A percentile compares a stretch with the other conserved stretches of the same genome.
These are phyloP conservation scores for Pythium phragmitis DNA, from an alignment of 352 stramenopile genomes.

Conservation along the genomic window DNA sequence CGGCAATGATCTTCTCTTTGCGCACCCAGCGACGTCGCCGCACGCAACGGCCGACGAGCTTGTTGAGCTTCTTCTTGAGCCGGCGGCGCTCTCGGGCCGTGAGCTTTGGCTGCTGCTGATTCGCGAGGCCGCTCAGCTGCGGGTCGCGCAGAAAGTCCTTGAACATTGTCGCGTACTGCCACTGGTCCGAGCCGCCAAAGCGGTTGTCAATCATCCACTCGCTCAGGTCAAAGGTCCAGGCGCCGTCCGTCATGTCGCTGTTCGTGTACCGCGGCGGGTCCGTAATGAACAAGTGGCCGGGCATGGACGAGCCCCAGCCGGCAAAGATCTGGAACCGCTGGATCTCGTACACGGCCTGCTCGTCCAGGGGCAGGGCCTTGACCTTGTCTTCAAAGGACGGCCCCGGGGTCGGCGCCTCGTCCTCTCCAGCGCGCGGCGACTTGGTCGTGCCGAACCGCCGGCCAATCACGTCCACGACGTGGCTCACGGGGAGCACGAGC, in stretches of 20 bases:
- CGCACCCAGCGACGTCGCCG: slow-evolving; percentile 78
- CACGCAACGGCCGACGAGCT: slow-evolving; percentile 75
- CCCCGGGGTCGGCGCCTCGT: slow-evolving; percentile 10
- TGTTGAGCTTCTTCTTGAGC: slow-evolving; percentile 83
- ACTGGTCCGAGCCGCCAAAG: slow-evolving; percentile 73
- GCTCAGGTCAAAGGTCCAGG: slow-evolving; percentile 55
- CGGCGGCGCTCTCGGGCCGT: slow-evolving; percentile 53
- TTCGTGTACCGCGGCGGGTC: slow-evolving; percentile 81
- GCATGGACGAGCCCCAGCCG: slow-evolving; percentile 73
- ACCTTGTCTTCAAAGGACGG: slow-evolving; percentile 62
- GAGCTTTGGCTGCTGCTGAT: slow-evolving; percentile 42
- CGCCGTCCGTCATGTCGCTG: slow-evolving; percentile 65
- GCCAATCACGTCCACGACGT: slow-evolving; percentile 41
- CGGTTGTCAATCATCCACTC: slow-evolving; percentile 79
- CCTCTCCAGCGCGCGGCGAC: slow-evolving; percentile 22
- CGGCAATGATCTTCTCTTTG: slow-evolving; percentile 65
- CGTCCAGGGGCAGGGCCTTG: slow-evolving; percentile 50
- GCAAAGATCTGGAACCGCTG: slow-evolving; percentile 85
- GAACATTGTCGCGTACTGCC: slow-evolving; percentile 86
- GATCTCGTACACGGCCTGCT: slow-evolving; percentile 78
- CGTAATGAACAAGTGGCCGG: slow-evolving; percentile 73
- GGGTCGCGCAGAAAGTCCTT: slow-evolving; percentile 76
- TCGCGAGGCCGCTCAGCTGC: slow-evolving; percentile 24
- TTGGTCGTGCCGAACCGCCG: slow-evolving; percentile 5
- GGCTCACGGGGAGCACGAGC: slow-evolving; percentile 65